These are phyloP conservation scores for Exidia glandulosa DNA, from an alignment of 768 basidiomycete genomes.

Conservation along the genomic window DNA sequence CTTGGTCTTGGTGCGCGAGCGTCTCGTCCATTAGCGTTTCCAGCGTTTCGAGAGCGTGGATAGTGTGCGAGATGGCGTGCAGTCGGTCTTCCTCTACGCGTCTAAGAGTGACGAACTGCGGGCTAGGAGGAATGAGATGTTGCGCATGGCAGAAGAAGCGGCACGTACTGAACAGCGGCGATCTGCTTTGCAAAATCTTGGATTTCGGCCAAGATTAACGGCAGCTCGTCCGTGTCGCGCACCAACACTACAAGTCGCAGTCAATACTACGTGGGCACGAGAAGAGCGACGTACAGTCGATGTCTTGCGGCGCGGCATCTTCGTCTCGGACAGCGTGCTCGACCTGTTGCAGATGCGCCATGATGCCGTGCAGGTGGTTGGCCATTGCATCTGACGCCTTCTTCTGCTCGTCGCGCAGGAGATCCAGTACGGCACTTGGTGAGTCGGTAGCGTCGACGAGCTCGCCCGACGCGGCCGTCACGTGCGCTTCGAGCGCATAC, in stretches of 20 bases:
- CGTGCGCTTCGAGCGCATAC: neutral
- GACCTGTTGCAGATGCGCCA: neutral
- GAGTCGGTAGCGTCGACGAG: neutral
- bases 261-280: neutral
- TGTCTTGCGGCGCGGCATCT: slow-evolving; percentile 32
- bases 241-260: slow-evolving; percentile 50
- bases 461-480: neutral
- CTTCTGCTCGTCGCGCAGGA: slow-evolving; percentile 21
- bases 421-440: neutral
- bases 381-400: slow-evolving; percentile 48
- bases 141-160: neutral
- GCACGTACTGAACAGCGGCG: slow-evolving; percentile 45
- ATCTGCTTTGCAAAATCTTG: slow-evolving; percentile 47
- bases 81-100: too few species aligned
- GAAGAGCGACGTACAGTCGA: slow-evolving; percentile 38
- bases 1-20: slow-evolving; percentile 53
- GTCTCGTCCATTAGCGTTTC: slow-evolving; percentile 56
- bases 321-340: neutral
- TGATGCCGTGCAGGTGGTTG: neutral
- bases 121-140: neutral
- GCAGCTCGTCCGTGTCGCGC: slow-evolving; percentile 69
- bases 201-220: slow-evolving; percentile 61
- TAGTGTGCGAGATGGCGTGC: too few species aligned
- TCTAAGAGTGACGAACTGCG: too few species aligned
- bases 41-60: slow-evolving; percentile 38